Evolutionary conservation across 352 stramenopile genomes (phyloP).

Genomic region (Phytophthora sp.): DNA sequence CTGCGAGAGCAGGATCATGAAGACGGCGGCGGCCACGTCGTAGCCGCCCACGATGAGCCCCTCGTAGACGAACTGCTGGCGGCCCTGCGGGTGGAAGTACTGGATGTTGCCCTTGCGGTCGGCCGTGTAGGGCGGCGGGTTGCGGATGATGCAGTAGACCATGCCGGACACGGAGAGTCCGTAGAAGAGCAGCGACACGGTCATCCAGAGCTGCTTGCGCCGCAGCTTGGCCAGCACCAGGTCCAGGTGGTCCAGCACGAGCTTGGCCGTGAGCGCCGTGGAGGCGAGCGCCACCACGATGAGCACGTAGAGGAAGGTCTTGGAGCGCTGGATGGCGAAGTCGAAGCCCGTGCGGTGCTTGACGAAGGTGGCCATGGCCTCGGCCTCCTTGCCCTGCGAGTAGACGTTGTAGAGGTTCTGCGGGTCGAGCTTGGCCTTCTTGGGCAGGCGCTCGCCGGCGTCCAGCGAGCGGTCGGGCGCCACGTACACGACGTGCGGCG

Average conservation of each 20-base stretch:
- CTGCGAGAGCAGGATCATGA: conserved; percentile 84
- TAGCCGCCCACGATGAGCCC: conserved; percentile 79
- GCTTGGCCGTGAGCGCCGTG: conserved; percentile 52
- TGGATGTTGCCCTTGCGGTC: conserved; percentile 86
- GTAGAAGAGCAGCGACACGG: conserved; percentile 88
- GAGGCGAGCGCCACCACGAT: conserved; percentile 33
- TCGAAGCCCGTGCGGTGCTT: conserved; percentile 87
- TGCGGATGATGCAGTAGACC: conserved; percentile 91
- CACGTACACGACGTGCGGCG: conserved; percentile 79
- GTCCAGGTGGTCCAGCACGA: conserved; percentile 74
- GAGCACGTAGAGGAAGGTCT: conserved; percentile 67
- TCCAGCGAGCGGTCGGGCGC: conserved; percentile 65
- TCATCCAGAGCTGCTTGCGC: conserved; percentile 88
- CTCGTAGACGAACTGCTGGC: conserved; percentile 87
- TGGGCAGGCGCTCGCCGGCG: conserved; percentile 48
- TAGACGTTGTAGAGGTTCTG: conserved; percentile 84
- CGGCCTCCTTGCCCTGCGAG: conserved; percentile 71
- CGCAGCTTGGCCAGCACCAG: conserved; percentile 72
- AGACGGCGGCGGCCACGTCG: conserved; percentile 69
- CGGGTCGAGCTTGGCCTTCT: conserved; percentile 58
- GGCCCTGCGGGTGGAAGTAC: conserved; percentile 85
- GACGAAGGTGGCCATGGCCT: conserved; percentile 73
- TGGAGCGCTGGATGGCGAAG: conserved; percentile 73
- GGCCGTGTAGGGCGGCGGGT: conserved; percentile 71
- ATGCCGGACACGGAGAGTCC: conserved; percentile 88